Evolutionary conservation across 1,284 basidiomycete species (phyloP).

Genomic region (Pascua guehoae): DNA sequence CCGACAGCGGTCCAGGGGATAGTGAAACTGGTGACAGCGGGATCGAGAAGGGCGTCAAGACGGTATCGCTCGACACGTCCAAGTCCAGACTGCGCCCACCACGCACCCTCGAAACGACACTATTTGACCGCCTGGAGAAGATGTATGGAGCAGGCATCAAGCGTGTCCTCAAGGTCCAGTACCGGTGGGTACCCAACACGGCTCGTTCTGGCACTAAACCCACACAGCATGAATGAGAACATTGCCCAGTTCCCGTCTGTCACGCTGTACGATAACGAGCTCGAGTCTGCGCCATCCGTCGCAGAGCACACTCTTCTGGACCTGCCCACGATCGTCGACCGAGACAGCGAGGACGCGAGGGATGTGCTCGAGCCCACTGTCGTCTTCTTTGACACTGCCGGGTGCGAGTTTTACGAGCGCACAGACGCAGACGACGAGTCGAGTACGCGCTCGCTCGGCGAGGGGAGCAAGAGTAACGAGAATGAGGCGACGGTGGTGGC

Average conservation of each 20-base stretch:
- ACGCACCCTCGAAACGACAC: slow-evolving; percentile 74
- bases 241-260: slow-evolving; percentile 86
- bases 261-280: slow-evolving; percentile 70
- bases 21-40: not conserved
- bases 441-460: slow-evolving; percentile 54
- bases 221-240: slow-evolving; percentile 71
- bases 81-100: slow-evolving; percentile 58
- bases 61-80: not conserved
- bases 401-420: slow-evolving; percentile 84
- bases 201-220: not conserved
- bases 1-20: not conserved
- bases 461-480: slow-evolving; percentile 85
- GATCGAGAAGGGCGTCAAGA: not conserved
- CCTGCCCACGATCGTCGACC: slow-evolving; percentile 56
- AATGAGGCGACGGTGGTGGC: slow-evolving; percentile 85
- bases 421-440: slow-evolving; percentile 37
- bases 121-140: slow-evolving; percentile 84
- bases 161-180: slow-evolving; percentile 79
- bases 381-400: slow-evolving; percentile 90
- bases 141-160: slow-evolving; percentile 83
- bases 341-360: slow-evolving; percentile 58
- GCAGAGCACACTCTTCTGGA: slow-evolving; percentile 67
- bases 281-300: slow-evolving; percentile 70
- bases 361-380: slow-evolving; percentile 73
- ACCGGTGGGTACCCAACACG: slow-evolving; percentile 58